These are phyloP conservation scores for Plasmodium adleri DNA, from an alignment of 169 alveolate species.

Conservation along the genomic window DNA sequence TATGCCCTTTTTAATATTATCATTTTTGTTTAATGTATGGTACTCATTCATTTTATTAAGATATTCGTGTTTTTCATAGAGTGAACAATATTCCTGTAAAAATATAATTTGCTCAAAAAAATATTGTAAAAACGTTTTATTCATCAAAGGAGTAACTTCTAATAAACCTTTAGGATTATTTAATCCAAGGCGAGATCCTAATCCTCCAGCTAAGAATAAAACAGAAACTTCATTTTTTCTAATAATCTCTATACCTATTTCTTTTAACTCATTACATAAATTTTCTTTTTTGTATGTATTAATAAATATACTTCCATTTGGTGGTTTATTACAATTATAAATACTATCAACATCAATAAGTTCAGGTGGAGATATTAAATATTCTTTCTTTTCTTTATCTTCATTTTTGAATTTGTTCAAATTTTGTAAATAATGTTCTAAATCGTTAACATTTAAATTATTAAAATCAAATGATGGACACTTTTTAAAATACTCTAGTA, in stretches of 20 bases:
- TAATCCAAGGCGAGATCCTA: slow-evolving; percentile 79
- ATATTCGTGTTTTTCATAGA: not conserved
- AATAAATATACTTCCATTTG: slow-evolving; percentile 45
- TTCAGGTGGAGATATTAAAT: slow-evolving; percentile 26
- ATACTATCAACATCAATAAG: slow-evolving; percentile 29
- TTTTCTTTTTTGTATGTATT: slow-evolving; percentile 41
- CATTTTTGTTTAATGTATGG: not conserved
- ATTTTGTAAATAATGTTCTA: slow-evolving; percentile 26
- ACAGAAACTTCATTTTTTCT: slow-evolving; percentile 77
- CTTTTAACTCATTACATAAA: slow-evolving; percentile 37
- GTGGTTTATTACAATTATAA: slow-evolving; percentile 39
- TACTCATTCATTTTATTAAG: not conserved
- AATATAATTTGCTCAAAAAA: slow-evolving; percentile 78
- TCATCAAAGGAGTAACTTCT: slow-evolving; percentile 77
- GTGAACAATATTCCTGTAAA: slow-evolving; percentile 42
- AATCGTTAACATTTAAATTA: slow-evolving; percentile 9
- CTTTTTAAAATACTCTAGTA: slow-evolving; percentile 13
- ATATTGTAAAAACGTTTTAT: slow-evolving; percentile 82
- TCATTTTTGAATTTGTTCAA: slow-evolving; percentile 15
- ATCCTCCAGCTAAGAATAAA: slow-evolving; percentile 85
- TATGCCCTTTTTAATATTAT: not conserved
- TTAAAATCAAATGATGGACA: not conserved
- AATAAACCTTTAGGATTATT: slow-evolving; percentile 78
- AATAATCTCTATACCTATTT: slow-evolving; percentile 55
- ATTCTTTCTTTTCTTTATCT: slow-evolving; percentile 4